Evolutionary conservation across 1,284 basidiomycete species (phyloP).

Genomic region (Pulveroboletus ridleyi): DNA sequence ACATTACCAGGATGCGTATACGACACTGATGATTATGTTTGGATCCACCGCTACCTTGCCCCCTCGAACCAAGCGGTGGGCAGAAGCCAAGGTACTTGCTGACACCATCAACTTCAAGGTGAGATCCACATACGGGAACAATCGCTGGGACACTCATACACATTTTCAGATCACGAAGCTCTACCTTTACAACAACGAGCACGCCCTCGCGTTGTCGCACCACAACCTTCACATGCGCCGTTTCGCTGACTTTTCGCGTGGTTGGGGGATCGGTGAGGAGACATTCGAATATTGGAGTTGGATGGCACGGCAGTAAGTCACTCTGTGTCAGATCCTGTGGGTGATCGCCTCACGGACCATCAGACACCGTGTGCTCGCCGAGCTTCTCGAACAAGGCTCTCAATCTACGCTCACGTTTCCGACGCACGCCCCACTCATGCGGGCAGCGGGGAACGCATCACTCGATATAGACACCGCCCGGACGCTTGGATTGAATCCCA

Average conservation of each 20-base stretch:
- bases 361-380: slow-evolving; percentile 88
- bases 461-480: slow-evolving; percentile 59
- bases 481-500: slow-evolving; percentile 71
- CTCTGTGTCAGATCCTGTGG: not conserved
- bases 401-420: slow-evolving; percentile 74
- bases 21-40: slow-evolving; percentile 85
- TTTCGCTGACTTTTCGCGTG: slow-evolving; percentile 88
- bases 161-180: slow-evolving; percentile 78
- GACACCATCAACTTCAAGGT: slow-evolving; percentile 93
- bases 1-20: slow-evolving; percentile 93
- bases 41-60: slow-evolving; percentile 85
- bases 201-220: slow-evolving; percentile 78
- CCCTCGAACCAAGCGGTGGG: slow-evolving; percentile 96
- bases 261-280: slow-evolving; percentile 97
- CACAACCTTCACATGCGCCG: slow-evolving; percentile 86
- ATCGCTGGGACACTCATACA: not conserved
- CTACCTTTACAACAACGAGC: slow-evolving; percentile 88
- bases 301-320: slow-evolving; percentile 87
- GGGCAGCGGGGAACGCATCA: slow-evolving; percentile 34
- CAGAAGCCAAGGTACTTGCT: slow-evolving; percentile 95
- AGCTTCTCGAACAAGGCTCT: slow-evolving; percentile 85
- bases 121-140: slow-evolving; percentile 16
- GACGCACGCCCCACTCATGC: slow-evolving; percentile 52
- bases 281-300: slow-evolving; percentile 99
- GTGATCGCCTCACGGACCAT: not conserved